A percentile compares a stretch with the other conserved stretches of the same genome.
These are phyloP conservation scores for Penicillium thymicola DNA, from an alignment of 2,329 filamentous ascomycete genomes.

Conservation along the genomic window DNA sequence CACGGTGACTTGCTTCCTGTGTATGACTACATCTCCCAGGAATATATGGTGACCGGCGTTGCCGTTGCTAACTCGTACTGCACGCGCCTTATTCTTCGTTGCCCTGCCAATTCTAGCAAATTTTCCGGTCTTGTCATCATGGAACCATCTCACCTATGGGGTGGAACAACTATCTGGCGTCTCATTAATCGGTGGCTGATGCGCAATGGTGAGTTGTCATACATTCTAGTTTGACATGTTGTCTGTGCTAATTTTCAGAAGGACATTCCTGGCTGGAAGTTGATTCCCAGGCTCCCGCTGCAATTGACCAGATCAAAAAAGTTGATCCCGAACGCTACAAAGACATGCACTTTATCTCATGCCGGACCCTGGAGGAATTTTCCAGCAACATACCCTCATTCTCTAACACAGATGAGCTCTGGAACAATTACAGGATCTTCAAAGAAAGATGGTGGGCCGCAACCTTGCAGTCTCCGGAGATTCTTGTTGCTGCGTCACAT, in stretches of 20 bases:
- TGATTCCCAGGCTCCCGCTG: conserved; percentile 2
- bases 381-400: not conserved
- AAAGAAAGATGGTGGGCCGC: not conserved
- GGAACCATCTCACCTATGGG: conserved; percentile 2
- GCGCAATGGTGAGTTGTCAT: not conserved
- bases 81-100: conserved; percentile 2
- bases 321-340: not conserved
- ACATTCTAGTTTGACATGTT: not conserved
- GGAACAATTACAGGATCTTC: not conserved
- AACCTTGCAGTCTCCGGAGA: conserved; percentile 1
- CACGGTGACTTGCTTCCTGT: not conserved
- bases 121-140: conserved; percentile 2
- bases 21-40: not conserved
- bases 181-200: conserved; percentile 1
- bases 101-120: not conserved
- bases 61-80: not conserved
- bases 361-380: not conserved
- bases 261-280: conserved; percentile 3
- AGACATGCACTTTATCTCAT: not conserved
- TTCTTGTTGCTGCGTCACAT: not conserved
- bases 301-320: not conserved
- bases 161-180: not conserved
- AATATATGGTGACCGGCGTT: not conserved
- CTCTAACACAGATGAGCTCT: not conserved
- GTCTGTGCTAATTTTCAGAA: not conserved